Conservation (phyloP, 2,329 filamentous ascomycete genomes). For the Aspergillus nomiae region DNA sequence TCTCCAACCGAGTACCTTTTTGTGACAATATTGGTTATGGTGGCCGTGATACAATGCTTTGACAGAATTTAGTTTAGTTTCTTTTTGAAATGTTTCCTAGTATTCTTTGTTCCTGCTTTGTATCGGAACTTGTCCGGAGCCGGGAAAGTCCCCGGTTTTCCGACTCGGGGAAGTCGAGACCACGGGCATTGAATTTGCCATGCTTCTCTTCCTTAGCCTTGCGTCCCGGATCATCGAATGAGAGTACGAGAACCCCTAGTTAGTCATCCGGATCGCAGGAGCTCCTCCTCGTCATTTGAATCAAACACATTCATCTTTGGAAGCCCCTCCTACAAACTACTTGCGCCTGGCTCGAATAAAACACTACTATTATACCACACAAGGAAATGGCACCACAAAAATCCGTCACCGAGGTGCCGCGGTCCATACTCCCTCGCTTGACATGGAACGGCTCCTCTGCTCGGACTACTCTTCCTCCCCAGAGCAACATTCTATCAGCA, state of each 20-base stretch:
- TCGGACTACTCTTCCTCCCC: constrained; percentile 31
- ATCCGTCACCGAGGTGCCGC: constrained; percentile 45
- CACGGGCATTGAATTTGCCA: too few relatives aligned
- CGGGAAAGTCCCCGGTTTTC: not conserved
- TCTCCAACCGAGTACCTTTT: not conserved
- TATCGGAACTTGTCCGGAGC: not conserved
- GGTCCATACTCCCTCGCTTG: constrained; percentile 45
- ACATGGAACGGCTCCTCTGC: constrained; percentile 43
- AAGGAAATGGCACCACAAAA: constrained; percentile 44
- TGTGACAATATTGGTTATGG: not conserved
- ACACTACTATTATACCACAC: not conserved
- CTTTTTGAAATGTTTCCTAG: not conserved
- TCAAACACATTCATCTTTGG: not conserved
- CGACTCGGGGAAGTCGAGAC: not conserved
- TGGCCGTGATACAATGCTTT: not conserved
- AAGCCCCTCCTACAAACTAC: not conserved
- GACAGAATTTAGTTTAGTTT: not conserved
- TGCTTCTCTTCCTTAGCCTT: not conserved
- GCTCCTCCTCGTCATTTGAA: not conserved
- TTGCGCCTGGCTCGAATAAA: not conserved
- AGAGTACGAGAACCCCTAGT: not conserved
- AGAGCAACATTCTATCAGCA: constrained; percentile 27
- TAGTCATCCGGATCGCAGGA: not conserved
- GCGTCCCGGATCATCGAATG: not conserved
- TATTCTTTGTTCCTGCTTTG: not conserved